phyloP scores from a whole-genome alignment of 352 stramenopile species.

The Peronospora destructor region DNA sequence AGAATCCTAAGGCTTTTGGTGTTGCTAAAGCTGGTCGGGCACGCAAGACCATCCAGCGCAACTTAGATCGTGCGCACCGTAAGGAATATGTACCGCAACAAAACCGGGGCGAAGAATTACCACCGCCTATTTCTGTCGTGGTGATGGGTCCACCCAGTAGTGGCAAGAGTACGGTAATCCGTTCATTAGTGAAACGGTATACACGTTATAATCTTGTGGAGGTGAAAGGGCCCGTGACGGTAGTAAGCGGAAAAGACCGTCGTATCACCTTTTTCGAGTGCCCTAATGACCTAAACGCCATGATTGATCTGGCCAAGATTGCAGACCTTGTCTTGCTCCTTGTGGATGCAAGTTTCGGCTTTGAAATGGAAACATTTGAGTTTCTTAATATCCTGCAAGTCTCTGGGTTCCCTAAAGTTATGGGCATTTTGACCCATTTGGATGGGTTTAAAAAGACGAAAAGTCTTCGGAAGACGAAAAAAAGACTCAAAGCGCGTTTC shows the following conservation, averaged over 20 bases:
- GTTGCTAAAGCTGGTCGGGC: slow-evolving; percentile 94
- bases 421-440: slow-evolving; percentile 98
- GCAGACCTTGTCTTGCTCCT: slow-evolving; percentile 97
- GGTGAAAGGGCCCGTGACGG: slow-evolving; percentile 97
- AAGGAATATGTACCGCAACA: slow-evolving; percentile 95
- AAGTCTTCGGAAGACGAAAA: slow-evolving; percentile 97
- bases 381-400: slow-evolving; percentile 99
- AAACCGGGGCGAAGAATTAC: slow-evolving; percentile 76
- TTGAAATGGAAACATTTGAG: slow-evolving; percentile 99
- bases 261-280: slow-evolving; percentile 99
- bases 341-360: slow-evolving; percentile 99
- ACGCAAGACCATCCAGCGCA: slow-evolving; percentile 95
- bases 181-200: slow-evolving; percentile 98
- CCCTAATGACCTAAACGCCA: slow-evolving; percentile 90
- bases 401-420: slow-evolving; percentile 88
- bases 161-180: slow-evolving; percentile 98
- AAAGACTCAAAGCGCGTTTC: slow-evolving; percentile 97
- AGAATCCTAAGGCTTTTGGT: slow-evolving; percentile 95
- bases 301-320: slow-evolving; percentile 97
- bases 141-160: slow-evolving; percentile 96
- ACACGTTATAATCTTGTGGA: slow-evolving; percentile 96
- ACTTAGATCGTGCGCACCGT: slow-evolving; percentile 94
- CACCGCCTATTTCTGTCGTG: slow-evolving; percentile 93
- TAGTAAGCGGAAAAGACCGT: slow-evolving; percentile 96
- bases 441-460: slow-evolving; percentile 98